Evolutionary conservation across 2,329 filamentous ascomycete species (phyloP), one percentile per base, ranked within the genome.

Genomic region (Botrytis deweyae): DNA sequence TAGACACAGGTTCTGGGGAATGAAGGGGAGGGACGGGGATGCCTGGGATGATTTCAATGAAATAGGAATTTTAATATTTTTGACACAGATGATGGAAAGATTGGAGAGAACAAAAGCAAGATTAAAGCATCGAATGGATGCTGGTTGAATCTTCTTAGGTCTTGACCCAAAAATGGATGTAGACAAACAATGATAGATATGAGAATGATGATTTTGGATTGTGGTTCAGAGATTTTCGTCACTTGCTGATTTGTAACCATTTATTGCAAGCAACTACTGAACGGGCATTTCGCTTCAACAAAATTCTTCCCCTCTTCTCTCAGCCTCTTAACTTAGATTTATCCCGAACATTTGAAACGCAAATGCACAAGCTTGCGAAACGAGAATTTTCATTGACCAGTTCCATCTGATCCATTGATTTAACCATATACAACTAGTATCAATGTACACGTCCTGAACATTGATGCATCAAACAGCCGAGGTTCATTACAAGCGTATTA

Each of bases 171-270:
- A 52, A 14, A 67, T 67, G 49, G 33, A 67, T 64, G n/a, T 67
- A 52, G 64, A 38, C 33, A 70, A 38, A 16, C 55, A 59, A 70
- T 33, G 67, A 59, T 70, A 70, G 40, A 59, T 44, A 29, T 62
- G 52, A 62, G 38, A 42, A 70, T 44, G 42, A 29, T 20, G 14
- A 64, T 46, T 38, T 68, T 55, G 18, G 22, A 70, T 59, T 58
- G 42, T 49, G 36, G 6, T 63, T 55, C 69, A 49, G 5, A 18
- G 52, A 18, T 18, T 58, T 58, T 58, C 16, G 18, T 58, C 52
- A 58, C 14, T 18, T 55, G 12, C 52, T 6, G 8, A 18, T 58
- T 58, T 58, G 16, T 29, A 16, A 18, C 52, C 18, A 58, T 58
- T 58, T 16, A 58, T 29, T 18, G 25, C 25, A n/a, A 18, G n/a